These are phyloP conservation scores for Globisporangium uncinulatum DNA, from an alignment of 352 stramenopile species.

Conservation along the genomic window DNA sequence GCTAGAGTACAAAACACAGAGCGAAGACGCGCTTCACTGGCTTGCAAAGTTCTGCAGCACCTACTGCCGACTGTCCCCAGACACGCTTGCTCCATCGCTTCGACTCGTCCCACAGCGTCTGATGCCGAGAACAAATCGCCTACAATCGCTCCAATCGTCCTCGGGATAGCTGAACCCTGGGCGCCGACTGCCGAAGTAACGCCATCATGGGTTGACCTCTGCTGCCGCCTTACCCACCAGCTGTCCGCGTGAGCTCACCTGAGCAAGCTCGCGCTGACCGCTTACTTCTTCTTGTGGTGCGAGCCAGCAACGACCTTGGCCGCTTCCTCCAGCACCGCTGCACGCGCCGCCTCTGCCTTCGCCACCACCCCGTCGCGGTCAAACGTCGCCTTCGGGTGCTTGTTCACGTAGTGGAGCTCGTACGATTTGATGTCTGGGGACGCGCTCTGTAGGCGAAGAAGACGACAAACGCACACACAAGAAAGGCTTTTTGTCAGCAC, in stretches of 20 bases:
- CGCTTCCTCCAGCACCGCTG: conserved; percentile 21
- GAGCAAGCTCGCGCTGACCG: conserved; percentile 3
- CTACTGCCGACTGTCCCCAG: too few species aligned
- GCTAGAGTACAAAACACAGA: conserved; percentile 6
- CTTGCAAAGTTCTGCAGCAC: too few species aligned
- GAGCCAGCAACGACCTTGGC: conserved; percentile 25
- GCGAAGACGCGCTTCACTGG: conserved; percentile 7
- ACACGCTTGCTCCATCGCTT: too few species aligned
- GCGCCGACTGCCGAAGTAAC: too few species aligned
- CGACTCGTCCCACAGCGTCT: too few species aligned
- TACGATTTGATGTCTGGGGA: conserved; percentile 63
- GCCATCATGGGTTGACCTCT: too few species aligned
- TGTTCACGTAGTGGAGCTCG: conserved; percentile 52
- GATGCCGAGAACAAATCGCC: too few species aligned
- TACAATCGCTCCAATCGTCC: too few species aligned
- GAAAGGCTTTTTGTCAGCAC: background rate
- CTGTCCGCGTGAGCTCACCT: background rate
- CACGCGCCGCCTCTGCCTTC: conserved; percentile 46
- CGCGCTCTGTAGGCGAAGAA: conserved; percentile 23
- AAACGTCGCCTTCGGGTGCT: conserved; percentile 51
- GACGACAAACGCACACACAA: conserved; percentile 2
- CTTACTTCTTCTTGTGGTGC: conserved; percentile 44
- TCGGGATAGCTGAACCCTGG: too few species aligned
- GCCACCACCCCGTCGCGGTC: conserved; percentile 40
- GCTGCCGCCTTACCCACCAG: too few species aligned